A percentile compares a stretch with the other conserved stretches of the same genome.
phyloP scores from a whole-genome alignment of 306 rosid species.

The Mimosa bimucronata region DNA sequence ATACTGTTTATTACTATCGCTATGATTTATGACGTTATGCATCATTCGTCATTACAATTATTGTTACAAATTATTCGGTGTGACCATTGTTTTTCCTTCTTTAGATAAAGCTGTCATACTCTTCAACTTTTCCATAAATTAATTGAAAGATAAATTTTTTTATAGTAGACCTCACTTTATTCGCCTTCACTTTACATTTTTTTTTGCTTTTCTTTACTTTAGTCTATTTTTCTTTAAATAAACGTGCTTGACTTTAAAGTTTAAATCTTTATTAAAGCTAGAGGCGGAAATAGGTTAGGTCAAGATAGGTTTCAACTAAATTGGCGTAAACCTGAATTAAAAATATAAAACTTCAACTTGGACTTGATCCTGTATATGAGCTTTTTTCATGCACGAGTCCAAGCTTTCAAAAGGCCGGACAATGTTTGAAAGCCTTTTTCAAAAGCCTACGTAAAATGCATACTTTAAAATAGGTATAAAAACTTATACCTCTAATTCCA shows the following conservation, averaged over 20 bases:
- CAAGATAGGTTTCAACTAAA: too few relatives aligned
- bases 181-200: not conserved
- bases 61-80: not conserved
- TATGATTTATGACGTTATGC: not conserved
- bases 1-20: not conserved
- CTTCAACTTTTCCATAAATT: not conserved
- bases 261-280: not conserved
- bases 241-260: not conserved
- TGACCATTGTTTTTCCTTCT: not conserved
- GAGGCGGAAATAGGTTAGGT: too few relatives aligned
- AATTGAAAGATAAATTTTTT: not conserved
- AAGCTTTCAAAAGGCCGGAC: too few relatives aligned
- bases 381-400: too few relatives aligned
- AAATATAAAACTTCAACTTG: too few relatives aligned
- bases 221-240: not conserved
- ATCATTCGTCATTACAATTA: not conserved
- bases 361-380: too few relatives aligned
- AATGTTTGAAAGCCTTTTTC: too few relatives aligned
- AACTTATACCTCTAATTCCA: too few relatives aligned
- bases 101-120: not conserved
- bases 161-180: not conserved
- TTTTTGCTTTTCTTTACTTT: not conserved
- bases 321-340: too few relatives aligned
- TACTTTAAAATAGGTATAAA: too few relatives aligned
- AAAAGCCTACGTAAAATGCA: too few relatives aligned